A percentile compares a stretch with the other conserved stretches of the same genome.
Evolutionary conservation across 129 eudicot species (phyloP).

Genomic region (Lactuca sativa): DNA sequence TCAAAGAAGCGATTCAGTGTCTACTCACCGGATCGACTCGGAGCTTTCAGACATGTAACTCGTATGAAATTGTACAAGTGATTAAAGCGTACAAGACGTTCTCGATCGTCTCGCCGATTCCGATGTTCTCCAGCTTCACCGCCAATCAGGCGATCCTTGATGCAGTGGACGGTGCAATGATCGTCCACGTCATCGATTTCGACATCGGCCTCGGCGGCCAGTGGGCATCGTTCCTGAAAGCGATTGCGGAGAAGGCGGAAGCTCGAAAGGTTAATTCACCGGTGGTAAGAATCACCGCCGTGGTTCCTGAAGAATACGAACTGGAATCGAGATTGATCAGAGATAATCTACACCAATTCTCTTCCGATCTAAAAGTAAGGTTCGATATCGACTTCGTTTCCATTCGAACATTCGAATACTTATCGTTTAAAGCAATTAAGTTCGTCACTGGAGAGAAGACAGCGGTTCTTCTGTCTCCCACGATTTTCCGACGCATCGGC

Average conservation of each 20-base stretch:
- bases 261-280: constrained; percentile 36
- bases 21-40: constrained; percentile 57
- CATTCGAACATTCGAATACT: constrained; percentile 53
- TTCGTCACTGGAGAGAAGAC: constrained; percentile 63
- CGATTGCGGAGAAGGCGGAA: constrained; percentile 66
- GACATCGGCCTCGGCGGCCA: constrained; percentile 84
- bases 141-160: constrained; percentile 93
- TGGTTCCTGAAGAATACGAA: constrained; percentile 70
- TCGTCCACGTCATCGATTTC: constrained; percentile 78
- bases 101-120: constrained; percentile 74
- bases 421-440: constrained; percentile 56
- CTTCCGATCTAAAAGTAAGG: constrained; percentile 58
- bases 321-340: constrained; percentile 55
- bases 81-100: constrained; percentile 67
- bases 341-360: constrained; percentile 67
- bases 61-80: constrained; percentile 57
- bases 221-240: constrained; percentile 89
- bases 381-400: constrained; percentile 65
- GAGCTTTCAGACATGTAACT: constrained; percentile 32
- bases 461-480: constrained; percentile 62
- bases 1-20: constrained; percentile 81
- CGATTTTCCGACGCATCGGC: constrained; percentile 62
- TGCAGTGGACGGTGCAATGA: constrained; percentile 65
- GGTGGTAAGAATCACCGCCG: constrained; percentile 66
- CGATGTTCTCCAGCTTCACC: constrained; percentile 88